A percentile compares a stretch with the other conserved stretches of the same genome.
Evolutionary conservation across 305 asterid genomes (phyloP).

Genomic region (Fraxinus angustifolia): DNA sequence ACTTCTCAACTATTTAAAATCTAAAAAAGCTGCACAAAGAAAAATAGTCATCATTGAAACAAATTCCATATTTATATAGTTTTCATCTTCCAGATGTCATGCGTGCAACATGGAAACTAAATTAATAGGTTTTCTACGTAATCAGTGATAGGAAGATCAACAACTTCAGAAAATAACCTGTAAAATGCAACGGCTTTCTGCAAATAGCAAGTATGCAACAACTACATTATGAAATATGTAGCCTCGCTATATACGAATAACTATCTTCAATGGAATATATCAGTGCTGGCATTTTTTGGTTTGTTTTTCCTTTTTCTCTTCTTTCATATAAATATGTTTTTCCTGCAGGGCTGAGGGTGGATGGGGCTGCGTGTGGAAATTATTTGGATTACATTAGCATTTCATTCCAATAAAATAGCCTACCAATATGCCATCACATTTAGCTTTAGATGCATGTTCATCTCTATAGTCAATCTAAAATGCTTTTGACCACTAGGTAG

Average conservation of each 20-base stretch:
- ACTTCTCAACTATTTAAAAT: background rate
- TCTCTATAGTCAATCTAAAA: background rate
- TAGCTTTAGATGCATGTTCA: background rate
- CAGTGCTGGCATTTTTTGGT: background rate
- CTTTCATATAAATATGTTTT: background rate
- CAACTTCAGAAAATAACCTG: background rate
- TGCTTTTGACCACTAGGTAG: background rate
- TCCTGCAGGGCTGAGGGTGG: background rate
- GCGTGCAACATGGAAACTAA: background rate
- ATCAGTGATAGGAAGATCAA: background rate
- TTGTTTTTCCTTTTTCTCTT: background rate
- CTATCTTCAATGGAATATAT: background rate
- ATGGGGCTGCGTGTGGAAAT: background rate
- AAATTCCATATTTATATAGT: background rate
- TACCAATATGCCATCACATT: background rate
- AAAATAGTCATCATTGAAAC: background rate
- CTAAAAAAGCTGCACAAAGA: background rate
- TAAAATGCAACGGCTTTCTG: background rate
- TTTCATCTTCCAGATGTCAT: slow-evolving; percentile 3
- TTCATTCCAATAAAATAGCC: background rate
- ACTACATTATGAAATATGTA: background rate
- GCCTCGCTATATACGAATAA: background rate
- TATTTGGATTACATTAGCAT: background rate
- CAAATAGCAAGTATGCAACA: background rate
- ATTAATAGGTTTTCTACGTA: background rate